Evolutionary conservation across 495 filamentous ascomycete genomes (phyloP).

Genomic region (Tuber brumale): DNA sequence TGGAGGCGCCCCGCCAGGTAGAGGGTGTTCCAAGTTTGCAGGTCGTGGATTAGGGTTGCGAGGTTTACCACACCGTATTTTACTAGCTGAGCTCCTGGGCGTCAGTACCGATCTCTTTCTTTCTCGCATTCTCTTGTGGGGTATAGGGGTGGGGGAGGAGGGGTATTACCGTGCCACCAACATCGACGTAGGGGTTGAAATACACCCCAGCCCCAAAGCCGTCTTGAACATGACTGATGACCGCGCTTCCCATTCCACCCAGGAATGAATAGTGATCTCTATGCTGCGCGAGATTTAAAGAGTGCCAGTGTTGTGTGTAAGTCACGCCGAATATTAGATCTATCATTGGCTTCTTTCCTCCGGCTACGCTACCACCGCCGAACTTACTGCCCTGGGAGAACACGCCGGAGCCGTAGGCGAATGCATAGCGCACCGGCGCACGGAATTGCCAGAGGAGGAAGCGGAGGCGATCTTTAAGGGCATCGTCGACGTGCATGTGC

Average conservation of each 20-base stretch:
- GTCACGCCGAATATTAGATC: conserved; percentile 97
- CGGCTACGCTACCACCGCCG: conserved; percentile 45
- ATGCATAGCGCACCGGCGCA: conserved; percentile 88
- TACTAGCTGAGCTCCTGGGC: conserved; percentile 51
- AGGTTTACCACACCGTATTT: conserved; percentile 97
- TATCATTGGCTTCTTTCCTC: conserved; percentile 64
- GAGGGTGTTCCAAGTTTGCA: conserved; percentile 82
- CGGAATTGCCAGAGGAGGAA: conserved; percentile 88
- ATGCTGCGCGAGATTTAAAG: conserved; percentile 78
- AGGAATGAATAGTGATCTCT: conserved; percentile 86
- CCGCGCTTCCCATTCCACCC: conserved; percentile 74
- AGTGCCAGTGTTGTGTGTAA: conserved; percentile 95
- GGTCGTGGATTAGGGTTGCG: conserved; percentile 74
- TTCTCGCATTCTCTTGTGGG: not conserved
- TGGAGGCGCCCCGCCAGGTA: conserved; percentile 92
- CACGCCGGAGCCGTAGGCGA: conserved; percentile 95
- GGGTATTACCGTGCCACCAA: conserved; percentile 66
- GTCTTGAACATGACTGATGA: conserved; percentile 78
- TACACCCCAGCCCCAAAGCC: conserved; percentile 87
- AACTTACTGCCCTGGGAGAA: conserved; percentile 71
- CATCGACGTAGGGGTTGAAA: conserved; percentile 90
- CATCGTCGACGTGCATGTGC: conserved; percentile 85
- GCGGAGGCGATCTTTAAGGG: conserved; percentile 84
- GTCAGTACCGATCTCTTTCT: not conserved
- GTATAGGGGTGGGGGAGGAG: not conserved